Conservation (phyloP, 2,329 filamentous ascomycete genomes). For the Rhexocercosporidium sp. region DNA sequence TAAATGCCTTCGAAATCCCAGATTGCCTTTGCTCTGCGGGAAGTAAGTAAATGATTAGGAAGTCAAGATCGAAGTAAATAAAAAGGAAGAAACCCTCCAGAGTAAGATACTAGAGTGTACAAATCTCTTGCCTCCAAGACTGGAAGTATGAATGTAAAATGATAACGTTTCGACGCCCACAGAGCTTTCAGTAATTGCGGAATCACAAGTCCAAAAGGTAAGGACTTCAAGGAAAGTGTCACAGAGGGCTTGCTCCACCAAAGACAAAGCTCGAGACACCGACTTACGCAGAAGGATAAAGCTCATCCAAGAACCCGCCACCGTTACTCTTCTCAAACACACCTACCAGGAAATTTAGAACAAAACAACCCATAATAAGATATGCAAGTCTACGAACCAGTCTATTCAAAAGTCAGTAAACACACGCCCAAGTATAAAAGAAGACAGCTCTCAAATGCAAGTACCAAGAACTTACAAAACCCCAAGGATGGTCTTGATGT, state of each 20-base stretch:
- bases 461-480: constrained; percentile 73
- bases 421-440: neutral
- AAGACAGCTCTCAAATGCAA: neutral
- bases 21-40: constrained; percentile 64
- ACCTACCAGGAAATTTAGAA: constrained; percentile 25
- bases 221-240: neutral
- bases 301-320: constrained; percentile 85
- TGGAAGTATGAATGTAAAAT: neutral
- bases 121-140: too few relatives aligned
- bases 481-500: constrained; percentile 84
- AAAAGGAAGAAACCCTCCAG: neutral
- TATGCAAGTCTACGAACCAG: constrained; percentile 26
- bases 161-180: neutral
- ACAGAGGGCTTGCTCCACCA: neutral
- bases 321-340: constrained; percentile 78
- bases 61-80: neutral
- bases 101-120: neutral
- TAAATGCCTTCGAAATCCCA: constrained; percentile 81
- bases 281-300: constrained; percentile 79
- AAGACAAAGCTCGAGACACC: neutral
- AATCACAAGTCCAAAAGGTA: neutral
- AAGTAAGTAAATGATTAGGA: neutral
- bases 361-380: neutral
- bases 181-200: neutral
- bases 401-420: constrained; percentile 24